These are phyloP conservation scores for Suillus occidentalis DNA, from an alignment of 768 basidiomycete genomes.

Conservation along the genomic window DNA sequence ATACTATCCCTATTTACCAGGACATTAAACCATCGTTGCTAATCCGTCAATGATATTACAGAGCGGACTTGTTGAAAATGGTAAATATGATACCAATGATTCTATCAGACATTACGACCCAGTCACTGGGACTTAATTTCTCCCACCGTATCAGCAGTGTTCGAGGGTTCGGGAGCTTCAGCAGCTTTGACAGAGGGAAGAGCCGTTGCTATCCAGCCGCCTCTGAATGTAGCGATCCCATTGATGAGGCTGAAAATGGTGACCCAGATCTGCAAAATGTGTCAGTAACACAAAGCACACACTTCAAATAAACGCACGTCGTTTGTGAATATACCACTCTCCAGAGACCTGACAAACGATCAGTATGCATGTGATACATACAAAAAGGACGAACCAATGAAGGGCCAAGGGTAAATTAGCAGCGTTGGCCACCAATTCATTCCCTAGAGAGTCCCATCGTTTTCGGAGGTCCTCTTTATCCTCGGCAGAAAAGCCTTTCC, in stretches of 20 bases:
- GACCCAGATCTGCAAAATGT: slow-evolving; percentile 36
- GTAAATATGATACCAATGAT: not conserved
- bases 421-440: slow-evolving; percentile 69
- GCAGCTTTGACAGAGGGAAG: slow-evolving; percentile 13
- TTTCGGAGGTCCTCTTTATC: slow-evolving; percentile 59
- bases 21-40: not conserved
- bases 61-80: not conserved
- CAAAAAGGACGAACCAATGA: slow-evolving; percentile 54
- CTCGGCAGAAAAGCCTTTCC: slow-evolving; percentile 48
- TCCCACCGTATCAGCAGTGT: not conserved
- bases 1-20: not conserved
- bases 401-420: slow-evolving; percentile 80
- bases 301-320: slow-evolving; percentile 44
- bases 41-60: not conserved
- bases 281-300: slow-evolving; percentile 9
- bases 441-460: slow-evolving; percentile 68
- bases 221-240: slow-evolving; percentile 60
- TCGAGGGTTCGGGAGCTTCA: not conserved
- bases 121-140: not conserved
- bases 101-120: no score
- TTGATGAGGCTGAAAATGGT: slow-evolving; percentile 46
- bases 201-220: slow-evolving; percentile 72
- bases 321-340: slow-evolving; percentile 64
- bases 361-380: slow-evolving; percentile 2
- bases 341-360: slow-evolving; percentile 53